A percentile compares a stretch with the other conserved stretches of the same genome.
These are phyloP conservation scores for Fusarium decemcellulare DNA, from an alignment of 2,329 filamentous ascomycete species.

Conservation along the genomic window DNA sequence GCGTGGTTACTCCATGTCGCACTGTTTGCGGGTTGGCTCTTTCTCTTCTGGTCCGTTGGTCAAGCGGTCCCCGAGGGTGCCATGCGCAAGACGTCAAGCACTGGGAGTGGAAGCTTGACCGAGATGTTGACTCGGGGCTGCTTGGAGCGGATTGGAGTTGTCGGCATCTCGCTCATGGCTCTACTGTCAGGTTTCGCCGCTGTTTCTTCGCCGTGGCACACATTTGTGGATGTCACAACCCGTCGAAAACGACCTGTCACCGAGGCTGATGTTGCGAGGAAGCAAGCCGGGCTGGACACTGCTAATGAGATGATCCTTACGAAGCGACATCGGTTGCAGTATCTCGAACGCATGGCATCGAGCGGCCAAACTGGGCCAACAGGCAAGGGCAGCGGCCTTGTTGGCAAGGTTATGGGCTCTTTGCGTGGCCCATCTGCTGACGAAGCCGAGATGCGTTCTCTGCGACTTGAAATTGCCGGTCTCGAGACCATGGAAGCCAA, in stretches of 20 bases:
- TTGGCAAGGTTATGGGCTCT: slow-evolving; percentile 81
- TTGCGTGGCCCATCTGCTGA: slow-evolving; percentile 76
- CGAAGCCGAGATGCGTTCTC: slow-evolving; percentile 69
- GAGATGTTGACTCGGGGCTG: slow-evolving; percentile 66
- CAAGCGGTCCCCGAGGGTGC: slow-evolving; percentile 67
- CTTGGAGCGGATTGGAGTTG: slow-evolving; percentile 82
- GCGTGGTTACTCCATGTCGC: slow-evolving; percentile 75
- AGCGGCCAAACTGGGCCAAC: slow-evolving; percentile 46
- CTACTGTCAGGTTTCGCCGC: slow-evolving; percentile 90
- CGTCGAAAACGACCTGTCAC: slow-evolving; percentile 71
- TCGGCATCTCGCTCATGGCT: slow-evolving; percentile 89
- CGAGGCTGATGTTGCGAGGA: slow-evolving; percentile 81
- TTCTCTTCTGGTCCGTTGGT: slow-evolving; percentile 83
- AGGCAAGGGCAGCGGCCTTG: slow-evolving; percentile 65
- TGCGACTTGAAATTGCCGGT: slow-evolving; percentile 84
- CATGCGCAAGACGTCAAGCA: slow-evolving; percentile 39
- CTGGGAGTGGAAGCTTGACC: slow-evolving; percentile 50
- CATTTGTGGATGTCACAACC: slow-evolving; percentile 74
- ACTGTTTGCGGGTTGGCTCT: slow-evolving; percentile 78
- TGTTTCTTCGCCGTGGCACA: slow-evolving; percentile 90
- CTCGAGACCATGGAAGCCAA: slow-evolving; percentile 85
- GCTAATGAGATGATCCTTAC: slow-evolving; percentile 83
- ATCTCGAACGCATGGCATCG: slow-evolving; percentile 74
- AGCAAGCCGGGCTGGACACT: slow-evolving; percentile 83
- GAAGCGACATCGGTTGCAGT: slow-evolving; percentile 80